A percentile compares a stretch with the other conserved stretches of the same genome.
These are phyloP conservation scores for Mortierella sp. DNA, from an alignment of 371 early-diverging fungal species.

Conservation along the genomic window DNA sequence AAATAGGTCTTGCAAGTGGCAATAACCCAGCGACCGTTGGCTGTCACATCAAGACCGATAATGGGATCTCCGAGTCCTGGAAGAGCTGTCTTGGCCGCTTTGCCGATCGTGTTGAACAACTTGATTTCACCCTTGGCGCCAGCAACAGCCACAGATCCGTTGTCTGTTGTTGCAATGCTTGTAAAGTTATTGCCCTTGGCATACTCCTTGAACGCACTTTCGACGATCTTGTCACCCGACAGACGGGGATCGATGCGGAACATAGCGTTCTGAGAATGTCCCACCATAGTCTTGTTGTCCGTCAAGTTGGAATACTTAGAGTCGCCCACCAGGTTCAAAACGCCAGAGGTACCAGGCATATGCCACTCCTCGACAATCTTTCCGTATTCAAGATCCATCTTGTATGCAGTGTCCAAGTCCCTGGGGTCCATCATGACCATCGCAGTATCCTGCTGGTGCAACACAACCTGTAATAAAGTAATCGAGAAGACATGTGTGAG, in stretches of 20 bases:
- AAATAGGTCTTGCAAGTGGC: constrained; percentile 94
- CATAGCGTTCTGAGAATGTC: constrained; percentile 84
- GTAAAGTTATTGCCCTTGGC: constrained; percentile 78
- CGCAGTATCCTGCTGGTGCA: constrained; percentile 85
- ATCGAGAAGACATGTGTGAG: not conserved
- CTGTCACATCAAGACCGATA: constrained; percentile 91
- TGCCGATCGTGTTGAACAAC: constrained; percentile 84
- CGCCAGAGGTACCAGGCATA: constrained; percentile 65
- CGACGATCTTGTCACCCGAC: constrained; percentile 75
- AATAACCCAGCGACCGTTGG: constrained; percentile 88
- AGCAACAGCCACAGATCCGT: constrained; percentile 90
- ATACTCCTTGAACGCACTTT: constrained; percentile 76
- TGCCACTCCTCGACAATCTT: constrained; percentile 95
- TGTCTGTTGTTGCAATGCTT: constrained; percentile 82
- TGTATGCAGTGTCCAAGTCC: constrained; percentile 80
- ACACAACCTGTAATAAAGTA: constrained; percentile 64
- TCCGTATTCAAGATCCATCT: constrained; percentile 93
- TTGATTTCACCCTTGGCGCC: constrained; percentile 93
- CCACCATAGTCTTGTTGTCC: constrained; percentile 81
- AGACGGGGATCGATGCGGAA: constrained; percentile 95
- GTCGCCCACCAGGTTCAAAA: constrained; percentile 77
- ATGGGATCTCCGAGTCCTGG: constrained; percentile 94
- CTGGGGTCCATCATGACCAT: constrained; percentile 80
- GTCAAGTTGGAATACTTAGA: constrained; percentile 85
- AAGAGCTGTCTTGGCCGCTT: constrained; percentile 90